phyloP scores from a whole-genome alignment of 2,329 filamentous ascomycete species.

The Pyricularia grisea region DNA sequence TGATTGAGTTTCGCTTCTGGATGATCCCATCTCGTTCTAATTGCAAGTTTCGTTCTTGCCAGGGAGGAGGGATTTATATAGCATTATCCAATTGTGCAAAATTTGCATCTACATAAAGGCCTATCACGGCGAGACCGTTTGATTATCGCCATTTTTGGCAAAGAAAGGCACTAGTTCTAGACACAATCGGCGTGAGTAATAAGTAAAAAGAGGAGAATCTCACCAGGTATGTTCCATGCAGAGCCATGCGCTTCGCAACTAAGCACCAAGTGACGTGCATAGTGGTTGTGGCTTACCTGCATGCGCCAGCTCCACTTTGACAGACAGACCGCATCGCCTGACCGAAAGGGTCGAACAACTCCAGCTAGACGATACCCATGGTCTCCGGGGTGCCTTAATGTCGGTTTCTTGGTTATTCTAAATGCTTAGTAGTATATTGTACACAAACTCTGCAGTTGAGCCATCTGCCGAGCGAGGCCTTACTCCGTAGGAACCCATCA shows the following conservation, averaged over 20 bases:
- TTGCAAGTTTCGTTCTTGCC: background rate
- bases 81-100: background rate
- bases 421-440: background rate
- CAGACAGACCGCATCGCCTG: background rate
- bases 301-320: background rate
- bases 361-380: background rate
- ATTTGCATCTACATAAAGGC: background rate
- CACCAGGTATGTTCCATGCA: background rate
- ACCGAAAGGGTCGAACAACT: background rate
- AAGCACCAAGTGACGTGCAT: background rate
- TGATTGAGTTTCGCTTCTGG: no score
- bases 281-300: background rate
- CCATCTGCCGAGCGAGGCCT: background rate
- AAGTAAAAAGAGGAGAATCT: background rate
- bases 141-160: background rate
- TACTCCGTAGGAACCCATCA: background rate
- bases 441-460: background rate
- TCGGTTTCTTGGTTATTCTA: background rate
- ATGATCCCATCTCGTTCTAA: background rate
- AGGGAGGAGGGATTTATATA: background rate
- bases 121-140: background rate
- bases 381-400: background rate
- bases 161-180: background rate
- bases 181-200: background rate
- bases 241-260: background rate